Evolutionary conservation across 257 asterid genomes (phyloP), one percentile per base, ranked within the genome.

Genomic region (Ehretia macrophylla): DNA sequence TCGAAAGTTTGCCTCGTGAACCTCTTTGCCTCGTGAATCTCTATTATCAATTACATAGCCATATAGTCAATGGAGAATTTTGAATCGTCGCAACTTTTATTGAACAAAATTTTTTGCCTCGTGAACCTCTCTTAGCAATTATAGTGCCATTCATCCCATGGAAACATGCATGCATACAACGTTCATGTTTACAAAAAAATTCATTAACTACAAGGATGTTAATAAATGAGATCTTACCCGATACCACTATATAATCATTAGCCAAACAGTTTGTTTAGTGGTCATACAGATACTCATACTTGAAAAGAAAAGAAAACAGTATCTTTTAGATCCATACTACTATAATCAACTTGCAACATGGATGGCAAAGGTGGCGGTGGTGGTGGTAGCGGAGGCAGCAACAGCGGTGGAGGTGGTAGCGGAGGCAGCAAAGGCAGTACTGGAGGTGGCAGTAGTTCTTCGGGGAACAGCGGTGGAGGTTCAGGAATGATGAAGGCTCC

Each of bases 401-500:
- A 42, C 4, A 55, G 56, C 11, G 40, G 45, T 2, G 63, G 32
- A 12, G 40, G 54, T 27, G 6, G 35, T 6, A 27, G 35, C 35
- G 35, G 6, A 27, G 35, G 45, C 10, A 42, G 59, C 1, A 40
- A 45, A 3, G 59, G 63, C 10, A 35, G 57, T 0, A 56, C 56
- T 3, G 50, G 49, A 14, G 62, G 40, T 3, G 60, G 27, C n/a
- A 13, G 8, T 5, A 10, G 49, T 0, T 11, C 10, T 16, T 8
- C 17, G n/a, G 13, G 19, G 17, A 38, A 40, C 4, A 56, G 59
- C 8, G 56, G 56, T 5, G 65, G 68, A 8, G 57, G 73, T 0
- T 46, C 63, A 1, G 77, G 65, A 17, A 44, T 9, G 58, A 75
- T 75, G 85, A 53, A 53, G 44, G 85, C 77, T 1, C 79, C 85